A percentile compares a stretch with the other conserved stretches of the same genome.
phyloP scores from a whole-genome alignment of 352 stramenopile genomes.

The Phytophthora vignae region DNA sequence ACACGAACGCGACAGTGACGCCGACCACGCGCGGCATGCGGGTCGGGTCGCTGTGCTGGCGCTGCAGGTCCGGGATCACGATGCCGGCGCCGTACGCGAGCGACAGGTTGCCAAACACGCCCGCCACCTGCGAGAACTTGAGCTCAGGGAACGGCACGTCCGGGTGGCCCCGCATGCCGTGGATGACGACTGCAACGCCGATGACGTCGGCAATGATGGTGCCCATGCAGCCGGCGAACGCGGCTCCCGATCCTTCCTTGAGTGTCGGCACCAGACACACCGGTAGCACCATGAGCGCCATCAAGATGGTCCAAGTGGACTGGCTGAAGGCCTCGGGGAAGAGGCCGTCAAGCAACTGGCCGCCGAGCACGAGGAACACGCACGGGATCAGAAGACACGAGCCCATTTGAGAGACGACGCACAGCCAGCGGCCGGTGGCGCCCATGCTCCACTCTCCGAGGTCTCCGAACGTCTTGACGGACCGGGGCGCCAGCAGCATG shows the following conservation, averaged over 20 bases:
- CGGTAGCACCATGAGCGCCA: constrained; percentile 58
- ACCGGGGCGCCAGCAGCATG: constrained; percentile 58
- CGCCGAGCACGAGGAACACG: constrained; percentile 67
- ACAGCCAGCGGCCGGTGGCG: constrained; percentile 54
- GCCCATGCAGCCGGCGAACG: constrained; percentile 65
- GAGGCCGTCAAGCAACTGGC: constrained; percentile 54
- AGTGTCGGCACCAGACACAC: constrained; percentile 68
- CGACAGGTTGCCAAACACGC: constrained; percentile 68
- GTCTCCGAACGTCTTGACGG: constrained; percentile 68
- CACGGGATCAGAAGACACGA: constrained; percentile 64
- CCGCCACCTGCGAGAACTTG: constrained; percentile 59
- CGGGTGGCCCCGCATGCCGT: constrained; percentile 64
- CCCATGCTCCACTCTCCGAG: constrained; percentile 69
- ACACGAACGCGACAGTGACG: constrained; percentile 63
- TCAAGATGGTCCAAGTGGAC: constrained; percentile 71
- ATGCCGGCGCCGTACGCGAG: constrained; percentile 72
- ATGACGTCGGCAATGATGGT: constrained; percentile 72
- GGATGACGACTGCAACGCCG: constrained; percentile 52
- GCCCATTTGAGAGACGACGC: constrained; percentile 62
- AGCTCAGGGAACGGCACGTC: constrained; percentile 52
- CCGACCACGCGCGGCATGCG: constrained; percentile 70
- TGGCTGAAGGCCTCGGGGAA: constrained; percentile 58
- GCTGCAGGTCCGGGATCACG: constrained; percentile 69
- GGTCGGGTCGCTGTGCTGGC: constrained; percentile 64
- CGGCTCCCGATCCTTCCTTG: constrained; percentile 66